Percentiles rank a stretch among this genome's conserved stretches.
Conservation (phyloP, 495 filamentous ascomycete species). For the Baudoinia panamericana region DNA sequence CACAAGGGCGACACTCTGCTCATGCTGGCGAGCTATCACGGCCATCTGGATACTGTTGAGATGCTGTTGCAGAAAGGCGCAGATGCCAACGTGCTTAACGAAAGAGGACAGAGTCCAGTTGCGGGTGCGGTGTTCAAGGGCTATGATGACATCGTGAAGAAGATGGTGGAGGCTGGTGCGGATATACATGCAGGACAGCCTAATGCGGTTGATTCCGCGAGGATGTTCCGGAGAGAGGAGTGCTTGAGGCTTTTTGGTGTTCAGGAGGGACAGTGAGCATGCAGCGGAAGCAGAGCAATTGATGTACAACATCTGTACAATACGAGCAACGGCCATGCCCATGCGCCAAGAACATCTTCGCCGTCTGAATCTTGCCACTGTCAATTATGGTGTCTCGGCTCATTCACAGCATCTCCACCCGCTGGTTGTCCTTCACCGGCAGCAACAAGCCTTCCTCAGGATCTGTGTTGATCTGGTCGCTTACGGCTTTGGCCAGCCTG, state of each 20-base stretch:
- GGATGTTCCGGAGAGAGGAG: slow-evolving; percentile 29
- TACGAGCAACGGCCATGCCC: too few relatives aligned
- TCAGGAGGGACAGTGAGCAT: too few relatives aligned
- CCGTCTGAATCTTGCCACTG: too few relatives aligned
- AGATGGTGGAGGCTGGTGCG: slow-evolving; percentile 26
- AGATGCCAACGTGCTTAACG: slow-evolving; percentile 31
- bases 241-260: slow-evolving; percentile 26
- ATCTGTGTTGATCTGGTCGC: slow-evolving; percentile 1
- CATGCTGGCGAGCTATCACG: slow-evolving; percentile 33
- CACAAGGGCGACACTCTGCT: slow-evolving; percentile 31
- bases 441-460: slow-evolving; percentile 15
- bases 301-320: too few relatives aligned
- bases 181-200: slow-evolving; percentile 26
- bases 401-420: slow-evolving; percentile 3
- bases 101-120: slow-evolving; percentile 28
- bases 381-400: not conserved
- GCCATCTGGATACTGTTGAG: slow-evolving; percentile 22
- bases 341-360: too few relatives aligned
- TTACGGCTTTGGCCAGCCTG: slow-evolving; percentile 2
- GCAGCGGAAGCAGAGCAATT: too few relatives aligned
- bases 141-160: slow-evolving; percentile 28
- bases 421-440: slow-evolving; percentile 7
- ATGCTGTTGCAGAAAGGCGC: slow-evolving; percentile 25
- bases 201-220: slow-evolving; percentile 29
- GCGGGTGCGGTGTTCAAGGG: slow-evolving; percentile 36